Evolutionary conservation across 208 protist species (phyloP), one percentile per base, ranked within the genome.

Genomic region (Angomonas deanei): DNA sequence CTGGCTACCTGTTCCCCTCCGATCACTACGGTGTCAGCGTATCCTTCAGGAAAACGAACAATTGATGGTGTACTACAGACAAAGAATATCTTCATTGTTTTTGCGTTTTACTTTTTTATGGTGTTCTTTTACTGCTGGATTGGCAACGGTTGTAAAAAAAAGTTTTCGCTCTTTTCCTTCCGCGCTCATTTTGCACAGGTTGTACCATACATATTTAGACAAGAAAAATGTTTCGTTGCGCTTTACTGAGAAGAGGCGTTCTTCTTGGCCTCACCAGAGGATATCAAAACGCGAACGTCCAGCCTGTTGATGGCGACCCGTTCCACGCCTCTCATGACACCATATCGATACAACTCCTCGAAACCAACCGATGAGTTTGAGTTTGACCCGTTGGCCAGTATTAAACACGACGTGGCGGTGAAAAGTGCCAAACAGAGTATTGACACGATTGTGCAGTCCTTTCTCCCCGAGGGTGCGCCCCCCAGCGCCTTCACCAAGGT

Each of bases 21-120:
- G 91, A 96, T 57, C 91, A 96, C 74, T 96, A 93, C 66, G 91
- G 91, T 28, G 87, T 96, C 21, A 78, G 76, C 56, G 84, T 90
- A 65, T 80, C 70, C 17, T 94, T 94, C 24, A 30, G n/a, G 39
- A 30, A 34, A 30, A 46, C 65, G 3, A 50, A 69, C 11, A 53
- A 49, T 13, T 19, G 57, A 3, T 42, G 5, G 2, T 28, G 24
- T 32, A 61, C 19, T 21, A 13, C 4, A 21, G 6, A 39, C 26
- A 0, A n/a, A n/a, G n/a, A n/a, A n/a, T 52, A 13, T 31, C 23
- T 49, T 32, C 49, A 32, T 56, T 28, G 11, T 56, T 56, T 62
- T 6, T 23, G 11, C 36, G 6, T 50, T 50, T 2, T 1, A 46
- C 21, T 23, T 34, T 32, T 6, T 33, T 19, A 19, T 47, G 3